Base-by-base conservation (phyloP, 2,329 filamentous ascomycete genomes). In the Aureobasidium pullulans region DNA sequence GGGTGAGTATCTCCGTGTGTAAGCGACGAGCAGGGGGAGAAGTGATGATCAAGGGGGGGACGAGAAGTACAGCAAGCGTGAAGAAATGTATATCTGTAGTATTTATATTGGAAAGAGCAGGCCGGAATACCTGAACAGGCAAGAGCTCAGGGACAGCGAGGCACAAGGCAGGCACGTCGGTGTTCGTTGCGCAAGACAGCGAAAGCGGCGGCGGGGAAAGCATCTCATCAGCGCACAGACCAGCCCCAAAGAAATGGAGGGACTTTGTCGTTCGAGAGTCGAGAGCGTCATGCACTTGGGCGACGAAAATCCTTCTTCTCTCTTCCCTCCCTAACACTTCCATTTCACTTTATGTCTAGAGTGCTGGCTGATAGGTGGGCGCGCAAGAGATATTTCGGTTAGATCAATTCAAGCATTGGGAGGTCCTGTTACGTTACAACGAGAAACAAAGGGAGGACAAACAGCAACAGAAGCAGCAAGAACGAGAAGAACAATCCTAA, bases 311-410 rank as follows among this genome's bases (percentile, higher is more conserved):
- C 23, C 34, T 36, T 57, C 43, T 43, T 42, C 6, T 37, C 39
- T 48, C n/a, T 13, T 9, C n/a, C 28, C 15, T 31, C 28, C n/a
- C 49, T 57, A 16, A 31, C 19, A 11, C 34, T 48, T 48, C 10
- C 31, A 43, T 48, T 40, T 34, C 44, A 15, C 43, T 57, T 57
- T 47, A 47, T 57, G 54, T 48, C 54, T 47, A 78, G 80, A 65
- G 68, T 80, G 68, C 76, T 78, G 64, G 80, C 76, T 66, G 81
- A 77, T 70, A 74, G 75, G 66, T 77, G 75, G 75, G 75, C 75
- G 61, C 73, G 75, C 66, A 70, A 71, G 68, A 71, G 74, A 64
- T 77, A 77, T 65, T 70, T 76, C 63, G 75, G 74, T 71, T 77
- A 76, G 69, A 59, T 59, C 59, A 44, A 31, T 43, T 31, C 31